Conservation (phyloP, 371 early-diverging fungal species). For the Circinella minor region DNA sequence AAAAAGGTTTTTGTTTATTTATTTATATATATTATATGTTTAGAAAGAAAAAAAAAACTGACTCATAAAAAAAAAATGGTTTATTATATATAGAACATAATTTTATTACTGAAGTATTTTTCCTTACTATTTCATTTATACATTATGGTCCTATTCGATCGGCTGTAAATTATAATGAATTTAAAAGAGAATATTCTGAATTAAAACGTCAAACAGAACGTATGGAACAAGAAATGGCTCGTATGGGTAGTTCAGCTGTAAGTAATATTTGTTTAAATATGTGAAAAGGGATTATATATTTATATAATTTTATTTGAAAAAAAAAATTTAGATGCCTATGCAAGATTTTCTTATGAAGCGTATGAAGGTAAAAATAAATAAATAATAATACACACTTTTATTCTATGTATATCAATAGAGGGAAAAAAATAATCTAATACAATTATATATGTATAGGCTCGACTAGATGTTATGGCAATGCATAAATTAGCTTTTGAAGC, state of each 20-base stretch:
- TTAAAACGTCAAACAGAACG: conserved; percentile 58
- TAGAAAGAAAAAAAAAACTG: too few species aligned
- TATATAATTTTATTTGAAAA: background rate
- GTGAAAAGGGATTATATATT: background rate
- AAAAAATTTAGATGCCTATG: conserved; percentile 48
- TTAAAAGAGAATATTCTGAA: conserved; percentile 72
- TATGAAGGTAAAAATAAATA: conserved; percentile 57
- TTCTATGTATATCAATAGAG: background rate
- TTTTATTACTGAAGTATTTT: conserved; percentile 92
- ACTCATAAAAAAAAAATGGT: too few species aligned
- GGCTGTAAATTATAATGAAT: conserved; percentile 67
- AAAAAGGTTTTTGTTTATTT: conserved; percentile 19
- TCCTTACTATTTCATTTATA: conserved; percentile 73
- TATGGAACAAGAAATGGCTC: conserved; percentile 54
- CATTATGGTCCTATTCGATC: conserved; percentile 84
- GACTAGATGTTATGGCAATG: conserved; percentile 62
- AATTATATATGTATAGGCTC: conserved; percentile 2
- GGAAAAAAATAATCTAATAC: background rate
- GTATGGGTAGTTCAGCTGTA: conserved; percentile 40
- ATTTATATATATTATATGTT: background rate
- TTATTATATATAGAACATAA: conserved; percentile 43
- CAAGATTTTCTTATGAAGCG: conserved; percentile 61
- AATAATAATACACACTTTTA: too few species aligned
- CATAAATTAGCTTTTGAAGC: conserved; percentile 78
- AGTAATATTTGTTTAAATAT: conserved; percentile 2